phyloP scores from a whole-genome alignment of 2,329 filamentous ascomycete species.

The Colletotrichum tofieldiae region DNA sequence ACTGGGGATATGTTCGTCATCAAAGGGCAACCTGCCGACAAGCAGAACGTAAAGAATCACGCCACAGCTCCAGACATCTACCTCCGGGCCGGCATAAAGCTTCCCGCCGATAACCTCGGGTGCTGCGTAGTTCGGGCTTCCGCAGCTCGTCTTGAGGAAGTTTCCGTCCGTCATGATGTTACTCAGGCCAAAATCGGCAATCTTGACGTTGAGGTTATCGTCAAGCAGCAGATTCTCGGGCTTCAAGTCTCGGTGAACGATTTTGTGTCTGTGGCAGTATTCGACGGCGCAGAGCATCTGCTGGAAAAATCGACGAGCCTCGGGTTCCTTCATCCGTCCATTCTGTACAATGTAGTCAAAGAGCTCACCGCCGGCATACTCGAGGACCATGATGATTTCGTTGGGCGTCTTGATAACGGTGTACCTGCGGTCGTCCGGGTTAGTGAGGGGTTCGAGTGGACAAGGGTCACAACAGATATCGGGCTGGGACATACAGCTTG shows the following conservation, averaged over 20 bases:
- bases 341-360: constrained; percentile 99
- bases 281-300: constrained; percentile 99
- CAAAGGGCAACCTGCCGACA: constrained; percentile 90
- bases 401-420: constrained; percentile 95
- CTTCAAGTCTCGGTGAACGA: constrained; percentile 97
- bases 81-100: constrained; percentile 96
- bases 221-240: constrained; percentile 97
- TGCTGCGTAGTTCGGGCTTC: constrained; percentile 97
- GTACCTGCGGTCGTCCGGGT: constrained; percentile 70
- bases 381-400: constrained; percentile 99
- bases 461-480: neutral
- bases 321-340: constrained; percentile 89
- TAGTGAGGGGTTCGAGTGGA: constrained; percentile 2
- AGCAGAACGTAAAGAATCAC: constrained; percentile 91
- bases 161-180: constrained; percentile 99
- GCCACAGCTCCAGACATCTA: constrained; percentile 98
- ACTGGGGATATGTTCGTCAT: constrained; percentile 98
- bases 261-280: constrained; percentile 99
- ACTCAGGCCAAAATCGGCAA: constrained; percentile 97
- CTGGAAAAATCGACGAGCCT: constrained; percentile 98
- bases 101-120: constrained; percentile 99
- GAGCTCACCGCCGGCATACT: constrained; percentile 95
- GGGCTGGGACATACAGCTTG: constrained; percentile 80
- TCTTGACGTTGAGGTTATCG: constrained; percentile 97
- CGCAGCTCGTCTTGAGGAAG: constrained; percentile 98